Base-by-base conservation (phyloP, 2,329 filamentous ascomycete species). In the Apiospora phragmitis region DNA sequence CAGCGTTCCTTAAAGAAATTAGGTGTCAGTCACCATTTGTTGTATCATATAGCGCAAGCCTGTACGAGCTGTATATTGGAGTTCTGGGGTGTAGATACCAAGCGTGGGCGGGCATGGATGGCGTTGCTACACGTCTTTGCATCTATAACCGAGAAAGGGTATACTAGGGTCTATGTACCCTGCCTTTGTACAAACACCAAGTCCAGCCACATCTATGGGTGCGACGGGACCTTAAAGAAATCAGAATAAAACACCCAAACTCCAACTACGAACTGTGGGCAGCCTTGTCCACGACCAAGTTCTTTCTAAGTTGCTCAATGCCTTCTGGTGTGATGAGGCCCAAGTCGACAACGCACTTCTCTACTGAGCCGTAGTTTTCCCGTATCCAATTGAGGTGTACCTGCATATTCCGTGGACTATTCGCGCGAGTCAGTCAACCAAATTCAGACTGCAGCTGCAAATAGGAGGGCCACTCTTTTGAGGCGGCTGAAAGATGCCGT, bases 351-450 rank as follows among this genome's bases (percentile, higher is more conserved):
- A 93, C 82, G 80, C 93, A 94, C 18, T 81, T 80, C 77, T 93
- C 90, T 2, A 88, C 85, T 2, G 90, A 88, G 3, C 91, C 91
- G 80, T 89, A 92, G 72, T 86, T 84, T 38, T 83, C 80, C 66
- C 87, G 83, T 65, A 94, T 82, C 83, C 89, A 86, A 67, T 85
- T 79, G 8, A 88, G 77, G 9, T 84, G 85, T n/a, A 77, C 81
- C 35, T 84, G 74, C 85, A 88, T 88, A 71, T 80, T 83, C 75
- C 85, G 83, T 24, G 83, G 84, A 65, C 84, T 85, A 69, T 67
- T 51, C 59, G 29, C 65, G 67, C 45, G 67, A 72, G 41, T 41
- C 18, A 29, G n/a, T 68, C 21, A 43, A 45, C 8, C 65, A 21
- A 59, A 21, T 16, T 16, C 32, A 49, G 26, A n/a, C 9, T 26